Evolutionary conservation across 768 basidiomycete species (phyloP).

Genomic region (Porphyrellus cyaneotinctus): DNA sequence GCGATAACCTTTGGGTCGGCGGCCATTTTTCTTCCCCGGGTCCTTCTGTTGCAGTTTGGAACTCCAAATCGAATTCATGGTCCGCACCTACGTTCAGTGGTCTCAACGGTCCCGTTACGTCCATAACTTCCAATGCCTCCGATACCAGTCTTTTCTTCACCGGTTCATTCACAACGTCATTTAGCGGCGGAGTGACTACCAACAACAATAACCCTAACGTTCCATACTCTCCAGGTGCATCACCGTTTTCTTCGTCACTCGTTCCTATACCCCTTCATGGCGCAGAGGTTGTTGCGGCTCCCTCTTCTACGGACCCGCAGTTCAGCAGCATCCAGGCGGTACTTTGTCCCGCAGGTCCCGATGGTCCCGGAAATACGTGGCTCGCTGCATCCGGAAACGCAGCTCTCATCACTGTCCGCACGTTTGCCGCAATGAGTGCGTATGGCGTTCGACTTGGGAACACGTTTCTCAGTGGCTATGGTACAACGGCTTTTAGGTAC

Average conservation of each 20-base stretch:
- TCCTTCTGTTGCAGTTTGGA: slow-evolving; percentile 68
- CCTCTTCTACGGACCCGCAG: slow-evolving; percentile 55
- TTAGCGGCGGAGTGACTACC: slow-evolving; percentile 46
- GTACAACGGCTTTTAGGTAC: slow-evolving; percentile 87
- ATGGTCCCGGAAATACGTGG: slow-evolving; percentile 82
- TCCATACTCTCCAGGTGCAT: slow-evolving; percentile 75
- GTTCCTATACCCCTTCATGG: slow-evolving; percentile 70
- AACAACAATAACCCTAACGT: slow-evolving; percentile 83
- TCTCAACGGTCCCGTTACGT: slow-evolving; percentile 63
- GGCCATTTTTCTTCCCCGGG: slow-evolving; percentile 70
- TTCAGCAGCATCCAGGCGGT: slow-evolving; percentile 65
- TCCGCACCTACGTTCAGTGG: slow-evolving; percentile 77
- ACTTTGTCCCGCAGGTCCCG: slow-evolving; percentile 82
- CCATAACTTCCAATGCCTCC: slow-evolving; percentile 73
- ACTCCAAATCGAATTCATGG: slow-evolving; percentile 63
- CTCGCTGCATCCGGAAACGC: slow-evolving; percentile 66
- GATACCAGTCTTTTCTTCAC: slow-evolving; percentile 77
- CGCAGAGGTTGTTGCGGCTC: slow-evolving; percentile 55
- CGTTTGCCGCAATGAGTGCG: slow-evolving; percentile 69
- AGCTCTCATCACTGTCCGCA: slow-evolving; percentile 72
- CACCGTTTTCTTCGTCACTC: slow-evolving; percentile 85
- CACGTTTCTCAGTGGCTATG: slow-evolving; percentile 74
- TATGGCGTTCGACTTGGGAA: slow-evolving; percentile 88
- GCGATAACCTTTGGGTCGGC: slow-evolving; percentile 71
- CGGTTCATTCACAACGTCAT: slow-evolving; percentile 81